These are phyloP conservation scores for Tricholoma sp. DNA, from an alignment of 768 basidiomycete genomes.

Conservation along the genomic window DNA sequence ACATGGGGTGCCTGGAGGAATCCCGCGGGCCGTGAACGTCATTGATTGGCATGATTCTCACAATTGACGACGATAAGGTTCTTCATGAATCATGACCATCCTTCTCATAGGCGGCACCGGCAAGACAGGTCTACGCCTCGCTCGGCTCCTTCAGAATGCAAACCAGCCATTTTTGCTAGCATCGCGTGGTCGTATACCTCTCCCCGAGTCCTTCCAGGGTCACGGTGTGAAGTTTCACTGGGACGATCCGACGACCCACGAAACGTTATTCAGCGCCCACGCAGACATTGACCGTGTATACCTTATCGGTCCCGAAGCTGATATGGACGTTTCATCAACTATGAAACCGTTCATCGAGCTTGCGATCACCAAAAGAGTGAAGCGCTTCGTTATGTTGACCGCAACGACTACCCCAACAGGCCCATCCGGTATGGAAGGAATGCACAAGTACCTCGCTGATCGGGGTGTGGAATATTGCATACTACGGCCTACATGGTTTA, in stretches of 20 bases:
- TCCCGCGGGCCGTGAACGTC: too few relatives aligned
- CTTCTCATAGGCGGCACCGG: constrained; percentile 33
- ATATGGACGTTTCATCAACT: constrained; percentile 11
- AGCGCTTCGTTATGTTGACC: constrained; percentile 29
- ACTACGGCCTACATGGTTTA: constrained; percentile 36
- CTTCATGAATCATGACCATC: too few relatives aligned
- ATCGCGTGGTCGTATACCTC: constrained; percentile 14
- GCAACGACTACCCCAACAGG: constrained; percentile 20
- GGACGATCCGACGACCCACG: constrained; percentile 25
- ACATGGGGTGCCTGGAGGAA: too few relatives aligned
- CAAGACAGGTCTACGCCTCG: constrained; percentile 24
- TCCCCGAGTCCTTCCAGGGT: constrained; percentile 22
- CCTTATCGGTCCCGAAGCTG: constrained; percentile 1
- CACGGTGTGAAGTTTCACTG: constrained; percentile 29
- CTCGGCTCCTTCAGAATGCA: constrained; percentile 19
- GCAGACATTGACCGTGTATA: constrained; percentile 18
- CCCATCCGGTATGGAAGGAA: constrained; percentile 19
- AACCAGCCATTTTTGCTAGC: constrained; percentile 23
- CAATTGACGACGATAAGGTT: too few relatives aligned
- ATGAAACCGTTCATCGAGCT: constrained; percentile 30
- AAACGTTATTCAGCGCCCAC: constrained; percentile 22
- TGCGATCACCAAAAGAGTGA: constrained; percentile 27
- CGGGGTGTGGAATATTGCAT: constrained; percentile 28
- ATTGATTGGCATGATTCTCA: too few relatives aligned
- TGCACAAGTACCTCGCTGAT: constrained; percentile 30